These are phyloP conservation scores for Saccharata proteae DNA, from an alignment of 2,329 filamentous ascomycete genomes.

Conservation along the genomic window DNA sequence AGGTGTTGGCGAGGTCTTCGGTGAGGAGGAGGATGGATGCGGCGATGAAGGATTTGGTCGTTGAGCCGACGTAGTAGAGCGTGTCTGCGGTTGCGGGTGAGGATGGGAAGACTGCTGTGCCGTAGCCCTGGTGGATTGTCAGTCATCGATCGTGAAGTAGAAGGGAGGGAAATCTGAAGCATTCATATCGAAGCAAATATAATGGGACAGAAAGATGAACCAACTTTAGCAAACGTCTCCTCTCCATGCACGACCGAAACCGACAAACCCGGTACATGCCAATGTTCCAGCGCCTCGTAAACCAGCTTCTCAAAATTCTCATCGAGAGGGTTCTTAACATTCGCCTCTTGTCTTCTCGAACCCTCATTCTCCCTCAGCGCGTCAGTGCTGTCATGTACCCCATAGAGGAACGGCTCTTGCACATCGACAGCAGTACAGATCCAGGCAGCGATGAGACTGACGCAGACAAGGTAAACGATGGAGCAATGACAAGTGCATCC, in stretches of 20 bases:
- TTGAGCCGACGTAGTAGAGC: constrained; percentile 17
- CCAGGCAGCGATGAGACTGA: too few species aligned
- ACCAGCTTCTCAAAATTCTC: constrained; percentile 13
- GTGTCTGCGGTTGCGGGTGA: constrained; percentile 14
- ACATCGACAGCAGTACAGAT: too few species aligned
- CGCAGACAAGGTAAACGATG: too few species aligned
- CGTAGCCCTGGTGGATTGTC: constrained; percentile 11
- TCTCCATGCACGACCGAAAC: constrained; percentile 38
- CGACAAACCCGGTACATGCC: constrained; percentile 38
- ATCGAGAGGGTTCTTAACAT: constrained; percentile 4
- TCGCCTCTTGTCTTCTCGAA: too few species aligned
- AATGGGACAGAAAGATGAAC: too few species aligned
- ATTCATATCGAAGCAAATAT: too few species aligned
- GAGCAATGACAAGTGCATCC: too few species aligned
- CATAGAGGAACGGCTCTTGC: too few species aligned
- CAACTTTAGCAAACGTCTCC: constrained; percentile 28
- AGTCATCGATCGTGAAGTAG: not conserved
- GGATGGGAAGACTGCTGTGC: constrained; percentile 11
- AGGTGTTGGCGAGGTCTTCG: constrained; percentile 15
- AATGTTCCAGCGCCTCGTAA: constrained; percentile 23
- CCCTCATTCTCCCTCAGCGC: too few species aligned
- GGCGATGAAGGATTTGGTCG: constrained; percentile 20
- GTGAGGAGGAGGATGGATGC: constrained; percentile 15
- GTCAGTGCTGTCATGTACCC: too few species aligned
- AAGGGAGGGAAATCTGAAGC: not conserved